Evolutionary conservation across 805 yeast genomes (phyloP).

Genomic region (Schwanniomyces vanrijiae): DNA sequence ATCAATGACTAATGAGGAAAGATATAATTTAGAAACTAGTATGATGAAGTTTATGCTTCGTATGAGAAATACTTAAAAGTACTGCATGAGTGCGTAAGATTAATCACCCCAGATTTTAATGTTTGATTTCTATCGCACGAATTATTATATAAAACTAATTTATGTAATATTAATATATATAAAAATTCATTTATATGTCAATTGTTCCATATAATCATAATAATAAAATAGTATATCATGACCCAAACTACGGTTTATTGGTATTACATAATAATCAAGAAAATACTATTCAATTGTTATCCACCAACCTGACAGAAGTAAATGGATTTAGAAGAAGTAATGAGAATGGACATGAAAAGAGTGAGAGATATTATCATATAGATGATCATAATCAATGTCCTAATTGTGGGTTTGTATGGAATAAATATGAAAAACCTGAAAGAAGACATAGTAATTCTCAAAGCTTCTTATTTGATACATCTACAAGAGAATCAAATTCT

Average conservation of each 20-base stretch:
- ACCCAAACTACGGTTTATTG: constrained; percentile 32
- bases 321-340: not conserved
- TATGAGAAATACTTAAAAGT: constrained; percentile 17
- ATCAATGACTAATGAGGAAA: constrained; percentile 14
- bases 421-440: constrained; percentile 8
- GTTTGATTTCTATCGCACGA: not conserved
- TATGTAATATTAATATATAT: constrained; percentile 1
- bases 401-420: constrained; percentile 31
- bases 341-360: not conserved
- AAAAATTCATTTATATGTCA: constrained; percentile 24
- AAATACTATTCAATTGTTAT: constrained; percentile 27
- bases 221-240: constrained; percentile 33
- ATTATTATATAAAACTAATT: not conserved
- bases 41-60: constrained; percentile 34
- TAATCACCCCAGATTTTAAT: not conserved
- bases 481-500: not conserved
- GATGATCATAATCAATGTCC: constrained; percentile 20
- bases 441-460: not conserved
- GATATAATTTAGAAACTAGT: constrained; percentile 30
- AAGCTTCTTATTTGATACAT: not conserved
- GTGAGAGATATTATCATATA: not conserved
- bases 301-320: constrained; percentile 8
- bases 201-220: constrained; percentile 36
- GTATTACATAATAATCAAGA: constrained; percentile 34
- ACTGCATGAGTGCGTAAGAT: not conserved